Evolutionary conservation across 2,329 filamentous ascomycete species (phyloP).

Genomic region (Neophaeococcomyces aloes): DNA sequence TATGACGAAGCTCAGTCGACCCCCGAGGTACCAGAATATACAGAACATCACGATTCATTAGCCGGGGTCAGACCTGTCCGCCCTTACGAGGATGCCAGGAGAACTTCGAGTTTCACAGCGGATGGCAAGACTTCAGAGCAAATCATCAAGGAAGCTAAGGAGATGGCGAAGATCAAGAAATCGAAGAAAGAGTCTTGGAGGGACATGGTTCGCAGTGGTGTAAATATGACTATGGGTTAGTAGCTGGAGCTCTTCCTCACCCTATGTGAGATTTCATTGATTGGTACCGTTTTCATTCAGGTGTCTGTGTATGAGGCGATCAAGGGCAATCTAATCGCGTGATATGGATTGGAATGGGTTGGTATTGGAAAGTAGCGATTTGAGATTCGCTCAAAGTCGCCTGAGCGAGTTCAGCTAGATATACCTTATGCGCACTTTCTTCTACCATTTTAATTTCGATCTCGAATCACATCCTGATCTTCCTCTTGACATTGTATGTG

Average conservation of each 20-base stretch:
- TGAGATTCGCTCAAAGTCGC: no score
- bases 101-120: not conserved
- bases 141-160: slow-evolving; percentile 13
- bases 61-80: not conserved
- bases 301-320: no score
- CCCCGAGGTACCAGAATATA: slow-evolving; percentile 10
- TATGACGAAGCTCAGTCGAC: slow-evolving; percentile 13
- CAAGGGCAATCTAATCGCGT: no score
- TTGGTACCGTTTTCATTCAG: no score
- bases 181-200: slow-evolving; percentile 13
- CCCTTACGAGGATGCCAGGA: not conserved
- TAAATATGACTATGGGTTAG: slow-evolving; percentile 9
- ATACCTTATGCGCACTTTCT: no score
- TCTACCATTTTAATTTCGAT: no score
- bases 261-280: no score
- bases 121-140: slow-evolving; percentile 14
- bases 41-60: slow-evolving; percentile 1
- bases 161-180: slow-evolving; percentile 2
- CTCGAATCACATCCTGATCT: no score
- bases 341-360: no score
- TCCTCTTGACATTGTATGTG: no score
- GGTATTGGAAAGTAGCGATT: no score
- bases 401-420: no score
- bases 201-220: slow-evolving; percentile 9
- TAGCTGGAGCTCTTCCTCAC: not conserved